phyloP scores from a whole-genome alignment of 345 rosid species.

The Clarkia xantiana region DNA sequence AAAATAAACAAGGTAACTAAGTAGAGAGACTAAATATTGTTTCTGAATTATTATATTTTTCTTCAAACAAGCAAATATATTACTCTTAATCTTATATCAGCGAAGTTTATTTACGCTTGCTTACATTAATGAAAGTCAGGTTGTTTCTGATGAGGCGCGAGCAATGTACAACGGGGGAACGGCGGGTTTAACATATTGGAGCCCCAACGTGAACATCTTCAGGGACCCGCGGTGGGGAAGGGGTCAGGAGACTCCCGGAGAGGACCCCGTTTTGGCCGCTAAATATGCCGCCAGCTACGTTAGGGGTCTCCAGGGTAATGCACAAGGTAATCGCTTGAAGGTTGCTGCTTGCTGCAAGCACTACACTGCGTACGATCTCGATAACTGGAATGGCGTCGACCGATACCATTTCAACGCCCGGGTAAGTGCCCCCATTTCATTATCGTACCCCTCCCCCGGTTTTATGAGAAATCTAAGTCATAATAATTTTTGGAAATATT shows the following conservation, averaged over 20 bases:
- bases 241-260: constrained; percentile 91
- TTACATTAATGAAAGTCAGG: constrained; percentile 12
- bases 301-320: constrained; percentile 54
- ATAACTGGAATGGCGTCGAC: constrained; percentile 83
- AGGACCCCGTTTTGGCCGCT: constrained; percentile 66
- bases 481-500: not conserved
- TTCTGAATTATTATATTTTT: too few relatives aligned
- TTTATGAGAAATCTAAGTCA: not conserved
- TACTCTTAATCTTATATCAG: too few relatives aligned
- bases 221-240: constrained; percentile 90
- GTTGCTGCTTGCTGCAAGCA: constrained; percentile 98
- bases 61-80: too few relatives aligned
- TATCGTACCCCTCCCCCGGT: too few relatives aligned
- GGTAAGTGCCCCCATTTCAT: too few relatives aligned
- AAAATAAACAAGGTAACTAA: too few relatives aligned
- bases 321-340: constrained; percentile 44
- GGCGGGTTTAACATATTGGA: constrained; percentile 67
- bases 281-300: constrained; percentile 69
- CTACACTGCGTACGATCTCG: constrained; percentile 92
- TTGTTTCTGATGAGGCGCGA: constrained; percentile 69
- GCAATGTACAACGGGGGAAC: constrained; percentile 69
- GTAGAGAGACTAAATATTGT: too few relatives aligned
- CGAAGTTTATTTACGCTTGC: not conserved
- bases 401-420: constrained; percentile 77
- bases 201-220: constrained; percentile 68